phyloP scores from a whole-genome alignment of 108 stramenopile species.

The Cafeteria roenbergensis region DNA sequence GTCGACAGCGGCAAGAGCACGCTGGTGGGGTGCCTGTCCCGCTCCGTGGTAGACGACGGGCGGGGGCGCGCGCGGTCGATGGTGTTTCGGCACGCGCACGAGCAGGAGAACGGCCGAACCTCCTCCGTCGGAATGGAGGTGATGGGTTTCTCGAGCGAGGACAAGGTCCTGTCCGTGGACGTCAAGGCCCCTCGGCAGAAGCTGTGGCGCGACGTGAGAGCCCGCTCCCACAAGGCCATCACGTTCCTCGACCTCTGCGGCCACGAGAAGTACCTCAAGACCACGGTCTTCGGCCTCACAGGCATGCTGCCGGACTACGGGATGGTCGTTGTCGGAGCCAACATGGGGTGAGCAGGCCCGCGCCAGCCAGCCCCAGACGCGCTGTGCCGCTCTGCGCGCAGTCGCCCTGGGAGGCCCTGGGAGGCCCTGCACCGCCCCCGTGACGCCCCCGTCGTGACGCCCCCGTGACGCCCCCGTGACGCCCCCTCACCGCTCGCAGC shows the following conservation, averaged over 20 bases:
- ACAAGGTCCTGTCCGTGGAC: not conserved
- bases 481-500: no score
- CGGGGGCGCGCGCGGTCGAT: conserved; percentile 74
- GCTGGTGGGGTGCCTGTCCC: conserved; percentile 78
- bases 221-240: conserved; percentile 47
- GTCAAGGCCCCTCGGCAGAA: not conserved
- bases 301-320: conserved; percentile 83
- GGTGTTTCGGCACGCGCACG: conserved; percentile 92
- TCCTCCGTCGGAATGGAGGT: conserved; percentile 78
- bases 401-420: no score
- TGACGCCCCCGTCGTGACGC: no score
- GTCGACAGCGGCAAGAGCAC: conserved; percentile 91
- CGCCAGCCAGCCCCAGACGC: no score
- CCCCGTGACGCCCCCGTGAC: no score
- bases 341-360: no score
- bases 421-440: no score
- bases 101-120: conserved; percentile 87
- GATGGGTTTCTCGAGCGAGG: conserved; percentile 23
- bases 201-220: not conserved
- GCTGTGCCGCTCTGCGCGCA: no score
- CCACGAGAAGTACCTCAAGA: conserved; percentile 96
- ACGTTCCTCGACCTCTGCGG: conserved; percentile 94
- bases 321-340: conserved; percentile 80
- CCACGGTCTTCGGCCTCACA: conserved; percentile 90
- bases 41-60: conserved; percentile 77